These are phyloP conservation scores for Tylopilus sp. DNA, from an alignment of 768 basidiomycete species.

Conservation along the genomic window DNA sequence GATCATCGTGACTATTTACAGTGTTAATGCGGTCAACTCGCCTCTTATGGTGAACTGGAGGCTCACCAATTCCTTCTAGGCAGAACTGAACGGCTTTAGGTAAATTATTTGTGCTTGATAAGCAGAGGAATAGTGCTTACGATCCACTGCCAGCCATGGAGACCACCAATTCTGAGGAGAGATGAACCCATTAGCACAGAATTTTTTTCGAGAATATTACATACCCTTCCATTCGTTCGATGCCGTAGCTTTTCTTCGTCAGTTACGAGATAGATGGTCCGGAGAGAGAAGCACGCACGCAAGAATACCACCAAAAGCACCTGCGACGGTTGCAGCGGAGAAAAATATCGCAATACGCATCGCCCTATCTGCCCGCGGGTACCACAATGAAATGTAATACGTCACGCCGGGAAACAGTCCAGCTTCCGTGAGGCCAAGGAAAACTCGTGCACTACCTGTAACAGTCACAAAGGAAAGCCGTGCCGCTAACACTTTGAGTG, in stretches of 20 bases:
- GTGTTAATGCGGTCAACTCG: neutral
- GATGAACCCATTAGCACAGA: neutral
- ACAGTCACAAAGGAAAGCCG: neutral
- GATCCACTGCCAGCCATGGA: constrained; percentile 38
- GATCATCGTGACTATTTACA: constrained; percentile 17
- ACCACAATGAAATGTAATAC: constrained; percentile 55
- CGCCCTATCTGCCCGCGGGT: constrained; percentile 55
- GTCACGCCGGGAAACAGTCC: constrained; percentile 42
- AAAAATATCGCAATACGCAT: constrained; percentile 61
- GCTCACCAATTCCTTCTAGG: constrained; percentile 26
- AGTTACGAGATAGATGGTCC: neutral
- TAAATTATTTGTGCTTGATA: constrained; percentile 7
- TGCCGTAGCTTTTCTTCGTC: constrained; percentile 30
- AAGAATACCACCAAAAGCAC: constrained; percentile 46
- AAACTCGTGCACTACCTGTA: constrained; percentile 33
- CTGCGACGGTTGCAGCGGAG: constrained; percentile 56
- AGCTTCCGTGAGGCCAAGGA: constrained; percentile 47
- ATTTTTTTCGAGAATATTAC: constrained; percentile 18
- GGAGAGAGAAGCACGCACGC: constrained; percentile 33
- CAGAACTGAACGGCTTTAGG: constrained; percentile 23
- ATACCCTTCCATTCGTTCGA: constrained; percentile 33
- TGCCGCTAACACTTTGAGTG: neutral
- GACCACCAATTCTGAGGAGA: constrained; percentile 21
- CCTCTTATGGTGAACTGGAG: neutral
- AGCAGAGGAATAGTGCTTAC: constrained; percentile 18